Conservation (phyloP, 1,284 basidiomycete species). For the Austropuccinia psidii region DNA sequence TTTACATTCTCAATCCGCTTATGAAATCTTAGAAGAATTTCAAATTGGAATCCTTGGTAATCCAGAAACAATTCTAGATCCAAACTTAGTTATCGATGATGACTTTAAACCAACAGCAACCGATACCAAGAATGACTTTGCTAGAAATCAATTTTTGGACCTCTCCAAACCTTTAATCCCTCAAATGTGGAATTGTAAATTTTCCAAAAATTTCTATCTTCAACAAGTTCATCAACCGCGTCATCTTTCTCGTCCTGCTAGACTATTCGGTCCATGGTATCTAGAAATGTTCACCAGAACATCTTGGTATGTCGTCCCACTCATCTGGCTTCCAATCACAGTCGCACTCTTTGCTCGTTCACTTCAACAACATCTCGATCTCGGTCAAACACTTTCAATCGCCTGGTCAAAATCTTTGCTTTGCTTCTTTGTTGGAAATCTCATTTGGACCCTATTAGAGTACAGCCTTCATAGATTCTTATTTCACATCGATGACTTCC, state of each 20-base stretch:
- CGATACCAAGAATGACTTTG: slow-evolving; percentile 65
- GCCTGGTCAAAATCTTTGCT: slow-evolving; percentile 51
- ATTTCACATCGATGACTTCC: slow-evolving; percentile 86
- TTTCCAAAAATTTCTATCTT: slow-evolving; percentile 89
- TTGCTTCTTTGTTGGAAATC: slow-evolving; percentile 71
- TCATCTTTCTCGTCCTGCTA: slow-evolving; percentile 75
- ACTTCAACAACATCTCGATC: slow-evolving; percentile 65
- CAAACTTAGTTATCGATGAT: slow-evolving; percentile 49
- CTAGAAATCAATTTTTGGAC: slow-evolving; percentile 87
- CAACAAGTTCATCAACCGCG: slow-evolving; percentile 94
- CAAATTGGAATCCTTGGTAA: slow-evolving; percentile 67
- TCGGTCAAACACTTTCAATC: slow-evolving; percentile 36
- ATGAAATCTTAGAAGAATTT: slow-evolving; percentile 83
- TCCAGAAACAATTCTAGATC: slow-evolving; percentile 52
- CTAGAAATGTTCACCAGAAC: slow-evolving; percentile 83
- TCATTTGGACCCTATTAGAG: slow-evolving; percentile 93
- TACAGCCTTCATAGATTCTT: slow-evolving; percentile 94
- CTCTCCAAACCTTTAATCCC: slow-evolving; percentile 72
- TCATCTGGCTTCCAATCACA: slow-evolving; percentile 85
- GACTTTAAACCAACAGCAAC: slow-evolving; percentile 85
- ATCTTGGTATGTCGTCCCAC: slow-evolving; percentile 87
- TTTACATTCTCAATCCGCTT: slow-evolving; percentile 86
- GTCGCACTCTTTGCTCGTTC: slow-evolving; percentile 72
- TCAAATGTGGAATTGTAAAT: slow-evolving; percentile 76
- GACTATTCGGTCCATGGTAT: slow-evolving; percentile 71